These are phyloP conservation scores for Oleoguttula mirabilis DNA, from an alignment of 495 filamentous ascomycete species.

Conservation along the genomic window DNA sequence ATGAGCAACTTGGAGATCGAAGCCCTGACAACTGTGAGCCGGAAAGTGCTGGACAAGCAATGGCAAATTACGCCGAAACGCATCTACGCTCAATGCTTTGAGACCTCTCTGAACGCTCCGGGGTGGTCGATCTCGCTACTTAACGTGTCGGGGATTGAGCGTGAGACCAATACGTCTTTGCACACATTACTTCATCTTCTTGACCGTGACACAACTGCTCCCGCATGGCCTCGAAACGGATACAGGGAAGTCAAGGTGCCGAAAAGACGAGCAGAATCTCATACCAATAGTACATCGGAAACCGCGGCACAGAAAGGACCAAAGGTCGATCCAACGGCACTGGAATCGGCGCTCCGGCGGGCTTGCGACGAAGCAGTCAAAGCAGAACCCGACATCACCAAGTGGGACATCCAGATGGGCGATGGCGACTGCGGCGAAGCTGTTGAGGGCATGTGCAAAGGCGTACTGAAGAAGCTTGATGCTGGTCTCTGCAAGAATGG, in stretches of 20 bases:
- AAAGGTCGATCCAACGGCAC: slow-evolving; percentile 6
- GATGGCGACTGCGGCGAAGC: slow-evolving; percentile 55
- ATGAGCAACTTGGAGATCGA: slow-evolving; percentile 50
- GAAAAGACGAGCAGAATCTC: slow-evolving; percentile 14
- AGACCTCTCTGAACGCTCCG: slow-evolving; percentile 51
- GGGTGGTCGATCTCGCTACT: slow-evolving; percentile 49
- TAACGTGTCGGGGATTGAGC: slow-evolving; percentile 38
- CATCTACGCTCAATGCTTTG: slow-evolving; percentile 38
- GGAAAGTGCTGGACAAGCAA: slow-evolving; percentile 42
- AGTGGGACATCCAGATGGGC: slow-evolving; percentile 53
- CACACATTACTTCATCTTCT: slow-evolving; percentile 43
- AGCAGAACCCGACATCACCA: slow-evolving; percentile 47
- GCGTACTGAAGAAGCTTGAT: slow-evolving; percentile 25
- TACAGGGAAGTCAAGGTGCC: slow-evolving; percentile 20
- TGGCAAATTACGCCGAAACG: slow-evolving; percentile 30
- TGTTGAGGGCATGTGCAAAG: slow-evolving; percentile 35
- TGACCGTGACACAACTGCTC: slow-evolving; percentile 42
- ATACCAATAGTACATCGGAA: slow-evolving; percentile 1
- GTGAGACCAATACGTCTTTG: slow-evolving; percentile 32
- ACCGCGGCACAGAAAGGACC: slow-evolving; percentile 8
- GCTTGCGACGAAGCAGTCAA: slow-evolving; percentile 40
- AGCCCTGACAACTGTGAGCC: slow-evolving; percentile 41
- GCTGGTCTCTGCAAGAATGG: slow-evolving; percentile 26
- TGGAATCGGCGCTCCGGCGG: slow-evolving; percentile 40
- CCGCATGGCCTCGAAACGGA: slow-evolving; percentile 33